phyloP scores from a whole-genome alignment of 495 filamentous ascomycete species.

The Aspergillus homomorphus region DNA sequence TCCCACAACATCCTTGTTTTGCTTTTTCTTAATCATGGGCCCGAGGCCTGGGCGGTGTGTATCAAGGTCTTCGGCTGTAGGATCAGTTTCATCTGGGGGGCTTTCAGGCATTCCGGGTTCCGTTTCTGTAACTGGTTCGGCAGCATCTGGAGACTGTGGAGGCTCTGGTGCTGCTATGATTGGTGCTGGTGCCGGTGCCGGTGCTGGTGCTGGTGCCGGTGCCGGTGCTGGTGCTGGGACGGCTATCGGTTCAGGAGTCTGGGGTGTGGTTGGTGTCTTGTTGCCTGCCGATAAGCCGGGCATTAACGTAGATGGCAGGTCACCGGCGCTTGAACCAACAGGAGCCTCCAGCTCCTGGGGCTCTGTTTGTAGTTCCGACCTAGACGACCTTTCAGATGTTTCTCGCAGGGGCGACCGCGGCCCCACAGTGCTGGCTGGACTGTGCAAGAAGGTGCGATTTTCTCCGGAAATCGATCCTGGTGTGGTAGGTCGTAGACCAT shows the following conservation, averaged over 20 bases:
- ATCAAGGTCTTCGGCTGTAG: constrained; percentile 48
- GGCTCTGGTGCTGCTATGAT: constrained; percentile 4
- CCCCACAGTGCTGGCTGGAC: constrained; percentile 25
- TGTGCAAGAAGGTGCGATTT: constrained; percentile 17
- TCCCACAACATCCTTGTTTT: constrained; percentile 66
- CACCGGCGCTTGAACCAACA: constrained; percentile 11
- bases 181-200: constrained; percentile 9
- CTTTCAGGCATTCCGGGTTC: constrained; percentile 13
- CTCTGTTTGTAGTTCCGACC: constrained; percentile 12
- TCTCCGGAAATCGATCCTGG: constrained; percentile 29
- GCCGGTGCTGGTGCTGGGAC: neutral
- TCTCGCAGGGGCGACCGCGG: constrained; percentile 29
- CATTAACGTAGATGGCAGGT: constrained; percentile 25
- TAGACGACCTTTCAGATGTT: constrained; percentile 17
- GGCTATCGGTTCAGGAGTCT: constrained; percentile 15
- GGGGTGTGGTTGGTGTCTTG: constrained; percentile 17
- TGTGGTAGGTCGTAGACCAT: constrained; percentile 33
- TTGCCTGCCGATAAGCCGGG: constrained; percentile 20
- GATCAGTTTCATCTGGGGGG: constrained; percentile 18
- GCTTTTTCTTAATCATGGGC: constrained; percentile 85
- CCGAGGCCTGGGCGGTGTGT: constrained; percentile 73
- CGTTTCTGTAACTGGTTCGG: constrained; percentile 8
- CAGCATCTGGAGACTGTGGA: constrained; percentile 10
- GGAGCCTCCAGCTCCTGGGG: constrained; percentile 20
- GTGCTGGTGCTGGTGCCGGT: constrained; percentile 8